Percentiles rank a stretch among this genome's conserved stretches.
Evolutionary conservation across 768 basidiomycete genomes (phyloP).

Genomic region (Leucocoprinus birnbaumii): DNA sequence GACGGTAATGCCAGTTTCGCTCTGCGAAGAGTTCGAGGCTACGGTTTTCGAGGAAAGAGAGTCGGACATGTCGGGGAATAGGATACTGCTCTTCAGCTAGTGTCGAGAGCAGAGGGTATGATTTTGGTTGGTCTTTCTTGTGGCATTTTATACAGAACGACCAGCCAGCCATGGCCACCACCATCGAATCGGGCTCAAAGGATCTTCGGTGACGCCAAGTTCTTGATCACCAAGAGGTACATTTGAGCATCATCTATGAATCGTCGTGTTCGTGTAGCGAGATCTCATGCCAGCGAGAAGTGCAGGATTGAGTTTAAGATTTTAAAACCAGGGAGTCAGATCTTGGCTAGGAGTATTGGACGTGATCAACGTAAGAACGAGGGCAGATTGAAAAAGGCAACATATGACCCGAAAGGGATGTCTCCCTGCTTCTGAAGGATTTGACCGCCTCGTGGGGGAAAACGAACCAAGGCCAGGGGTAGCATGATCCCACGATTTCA

Average conservation of each 20-base stretch:
- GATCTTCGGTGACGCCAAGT: constrained; percentile 23
- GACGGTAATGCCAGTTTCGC: background rate
- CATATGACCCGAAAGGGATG: constrained; percentile 4
- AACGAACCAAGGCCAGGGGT: constrained; percentile 2
- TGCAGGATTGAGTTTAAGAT: constrained; percentile 9
- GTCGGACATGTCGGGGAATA: background rate
- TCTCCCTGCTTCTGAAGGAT: constrained; percentile 8
- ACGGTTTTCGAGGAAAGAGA: background rate
- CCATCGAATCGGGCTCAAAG: constrained; percentile 20
- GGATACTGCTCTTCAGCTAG: background rate
- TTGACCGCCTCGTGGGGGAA: constrained; percentile 8
- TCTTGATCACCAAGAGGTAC: constrained; percentile 24
- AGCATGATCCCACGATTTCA: constrained; percentile 7
- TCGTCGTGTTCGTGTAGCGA: background rate
- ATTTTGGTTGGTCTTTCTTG: constrained; percentile 1
- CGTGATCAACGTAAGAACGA: constrained; percentile 10
- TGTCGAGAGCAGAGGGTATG: background rate
- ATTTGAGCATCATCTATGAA: constrained; percentile 12
- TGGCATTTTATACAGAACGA: constrained; percentile 27
- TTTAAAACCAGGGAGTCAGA: constrained; percentile 7
- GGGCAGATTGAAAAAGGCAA: constrained; percentile 7
- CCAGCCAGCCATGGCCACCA: constrained; percentile 20
- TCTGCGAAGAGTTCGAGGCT: background rate
- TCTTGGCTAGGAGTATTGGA: background rate
- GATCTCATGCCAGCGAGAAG: constrained; percentile 5